Conservation (phyloP, 2,329 filamentous ascomycete species). For the Thelonectria discophora region DNA sequence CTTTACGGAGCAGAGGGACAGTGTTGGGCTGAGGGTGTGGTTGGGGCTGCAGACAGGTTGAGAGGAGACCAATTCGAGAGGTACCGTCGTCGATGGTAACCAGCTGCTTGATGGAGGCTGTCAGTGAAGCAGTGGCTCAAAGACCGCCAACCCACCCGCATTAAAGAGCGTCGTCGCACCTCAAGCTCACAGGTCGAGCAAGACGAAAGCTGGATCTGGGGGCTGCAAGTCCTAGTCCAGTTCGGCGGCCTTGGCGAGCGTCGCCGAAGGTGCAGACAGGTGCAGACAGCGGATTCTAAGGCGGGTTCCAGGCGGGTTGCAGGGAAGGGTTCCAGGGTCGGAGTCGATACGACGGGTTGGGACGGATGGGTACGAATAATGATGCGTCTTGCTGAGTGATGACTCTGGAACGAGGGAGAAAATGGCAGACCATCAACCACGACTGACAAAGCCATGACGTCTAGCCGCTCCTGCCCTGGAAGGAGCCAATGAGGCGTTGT, state of each 20-base stretch:
- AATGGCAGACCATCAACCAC: slow-evolving; percentile 22
- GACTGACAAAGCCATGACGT: slow-evolving; percentile 14
- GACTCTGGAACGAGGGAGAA: slow-evolving; percentile 20
- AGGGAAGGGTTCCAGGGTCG: background rate
- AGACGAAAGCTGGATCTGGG: background rate
- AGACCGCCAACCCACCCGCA: slow-evolving; percentile 8
- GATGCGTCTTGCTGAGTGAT: slow-evolving; percentile 10
- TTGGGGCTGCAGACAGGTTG: background rate
- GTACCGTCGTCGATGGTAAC: slow-evolving; percentile 1
- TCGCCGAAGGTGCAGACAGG: slow-evolving; percentile 7
- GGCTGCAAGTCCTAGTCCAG: background rate
- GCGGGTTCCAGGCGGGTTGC: background rate
- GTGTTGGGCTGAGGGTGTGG: background rate
- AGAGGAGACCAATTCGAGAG: slow-evolving; percentile 14
- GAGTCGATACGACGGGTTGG: background rate
- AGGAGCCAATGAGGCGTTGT: slow-evolving; percentile 12
- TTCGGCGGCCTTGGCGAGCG: slow-evolving; percentile 12
- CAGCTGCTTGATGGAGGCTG: slow-evolving; percentile 11
- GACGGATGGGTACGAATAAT: background rate
- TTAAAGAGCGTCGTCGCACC: slow-evolving; percentile 2
- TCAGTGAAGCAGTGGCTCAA: background rate
- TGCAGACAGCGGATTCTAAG: background rate
- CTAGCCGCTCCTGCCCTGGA: background rate
- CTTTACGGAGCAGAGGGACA: slow-evolving; percentile 26
- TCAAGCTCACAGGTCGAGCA: background rate